Evolutionary conservation across 202 grass and related monocot species (phyloP).

Genomic region (Elaeis oleifera): DNA sequence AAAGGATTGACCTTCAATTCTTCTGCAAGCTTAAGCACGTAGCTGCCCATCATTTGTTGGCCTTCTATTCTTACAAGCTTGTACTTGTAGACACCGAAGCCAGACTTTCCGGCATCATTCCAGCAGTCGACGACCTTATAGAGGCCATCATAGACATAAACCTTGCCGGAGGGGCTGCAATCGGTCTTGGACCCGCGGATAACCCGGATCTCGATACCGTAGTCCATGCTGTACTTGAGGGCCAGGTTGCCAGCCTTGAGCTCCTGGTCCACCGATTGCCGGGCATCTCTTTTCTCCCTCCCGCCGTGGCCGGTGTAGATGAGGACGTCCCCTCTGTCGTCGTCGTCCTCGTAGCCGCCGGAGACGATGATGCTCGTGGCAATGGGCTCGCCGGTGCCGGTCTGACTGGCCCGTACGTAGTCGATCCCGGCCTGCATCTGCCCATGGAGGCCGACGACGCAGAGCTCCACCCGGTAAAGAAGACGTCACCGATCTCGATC

Average conservation of each 20-base stretch:
- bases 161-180: conserved; percentile 24
- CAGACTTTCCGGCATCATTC: conserved; percentile 43
- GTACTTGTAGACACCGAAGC: conserved; percentile 38
- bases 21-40: conserved; percentile 26
- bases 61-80: conserved; percentile 40
- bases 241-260: conserved; percentile 70
- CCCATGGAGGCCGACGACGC: conserved; percentile 63
- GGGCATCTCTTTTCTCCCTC: conserved; percentile 36
- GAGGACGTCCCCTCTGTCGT: conserved; percentile 64
- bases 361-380: conserved; percentile 80
- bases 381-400: conserved; percentile 60
- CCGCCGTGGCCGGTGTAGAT: conserved; percentile 74
- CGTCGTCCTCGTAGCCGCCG: conserved; percentile 73
- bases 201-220: conserved; percentile 66
- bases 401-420: conserved; percentile 27
- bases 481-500: conserved; percentile 59
- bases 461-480: conserved; percentile 84
- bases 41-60: conserved; percentile 48
- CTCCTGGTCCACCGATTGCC: conserved; percentile 45
- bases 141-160: conserved; percentile 85
- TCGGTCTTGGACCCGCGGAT: conserved; percentile 36
- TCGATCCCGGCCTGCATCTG: too few relatives aligned
- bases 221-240: conserved; percentile 62
- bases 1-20: conserved; percentile 36
- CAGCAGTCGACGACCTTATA: conserved; percentile 49